Percentiles rank a stretch among this genome's conserved stretches.
These are phyloP conservation scores for Elasticomyces elasticus DNA, from an alignment of 495 filamentous ascomycete species.

Conservation along the genomic window DNA sequence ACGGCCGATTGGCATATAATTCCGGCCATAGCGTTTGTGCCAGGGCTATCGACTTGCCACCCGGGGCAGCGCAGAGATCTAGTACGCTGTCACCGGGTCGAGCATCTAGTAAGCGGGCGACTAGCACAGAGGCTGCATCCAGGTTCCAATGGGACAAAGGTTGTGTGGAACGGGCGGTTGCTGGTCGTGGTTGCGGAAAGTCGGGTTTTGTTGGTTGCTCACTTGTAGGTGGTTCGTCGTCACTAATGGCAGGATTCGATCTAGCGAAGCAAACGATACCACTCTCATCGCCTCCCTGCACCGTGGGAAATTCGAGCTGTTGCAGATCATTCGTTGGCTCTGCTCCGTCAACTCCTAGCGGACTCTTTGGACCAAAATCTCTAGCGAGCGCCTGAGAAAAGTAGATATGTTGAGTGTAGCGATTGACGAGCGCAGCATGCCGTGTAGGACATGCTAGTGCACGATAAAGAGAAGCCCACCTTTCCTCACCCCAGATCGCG, in stretches of 20 bases:
- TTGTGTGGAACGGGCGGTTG: background rate
- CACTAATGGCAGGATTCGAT: background rate
- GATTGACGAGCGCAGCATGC: constrained; percentile 11
- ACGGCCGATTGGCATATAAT: background rate
- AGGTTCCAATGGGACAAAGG: constrained; percentile 17
- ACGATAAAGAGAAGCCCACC: constrained; percentile 16
- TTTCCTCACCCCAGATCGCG: constrained; percentile 14
- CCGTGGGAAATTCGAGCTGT: background rate
- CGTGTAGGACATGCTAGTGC: constrained; percentile 7
- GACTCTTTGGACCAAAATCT: no score
- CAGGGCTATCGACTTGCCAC: constrained; percentile 14
- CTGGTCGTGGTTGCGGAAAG: constrained; percentile 5
- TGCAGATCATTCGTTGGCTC: background rate
- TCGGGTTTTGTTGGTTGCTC: background rate
- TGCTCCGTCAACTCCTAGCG: no score
- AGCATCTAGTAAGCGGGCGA: constrained; percentile 9
- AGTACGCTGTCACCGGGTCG: constrained; percentile 9
- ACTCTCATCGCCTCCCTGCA: background rate
- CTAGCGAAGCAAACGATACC: constrained; percentile 2
- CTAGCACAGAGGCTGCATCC: constrained; percentile 13
- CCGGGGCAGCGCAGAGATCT: constrained; percentile 18
- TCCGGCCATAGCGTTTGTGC: constrained; percentile 6
- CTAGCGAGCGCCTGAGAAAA: background rate
- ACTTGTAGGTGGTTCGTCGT: background rate
- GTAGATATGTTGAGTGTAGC: constrained; percentile 7